Evolutionary conservation across 257 asterid species (phyloP).

Genomic region (Mitragyna speciosa): DNA sequence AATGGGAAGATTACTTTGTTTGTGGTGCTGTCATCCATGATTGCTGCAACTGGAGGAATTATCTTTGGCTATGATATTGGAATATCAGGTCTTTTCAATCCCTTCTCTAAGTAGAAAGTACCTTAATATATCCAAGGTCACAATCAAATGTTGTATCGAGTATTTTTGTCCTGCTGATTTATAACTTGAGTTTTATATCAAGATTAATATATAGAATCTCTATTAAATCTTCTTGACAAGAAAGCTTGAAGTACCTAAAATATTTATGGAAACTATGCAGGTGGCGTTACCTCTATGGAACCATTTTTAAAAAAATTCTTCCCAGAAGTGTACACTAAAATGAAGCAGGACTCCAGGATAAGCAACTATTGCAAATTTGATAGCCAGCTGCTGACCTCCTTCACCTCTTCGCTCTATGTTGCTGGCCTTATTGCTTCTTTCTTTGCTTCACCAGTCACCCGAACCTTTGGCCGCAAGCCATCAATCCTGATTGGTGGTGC

Average conservation of each 20-base stretch:
- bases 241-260: neutral
- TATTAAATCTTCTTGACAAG: neutral
- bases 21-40: constrained; percentile 57
- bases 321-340: constrained; percentile 41
- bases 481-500: constrained; percentile 68
- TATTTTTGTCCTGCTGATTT: no score
- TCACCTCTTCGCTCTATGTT: constrained; percentile 57
- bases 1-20: constrained; percentile 59
- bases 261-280: constrained; percentile 17
- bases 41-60: constrained; percentile 78
- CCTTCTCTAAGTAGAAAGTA: neutral
- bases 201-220: neutral
- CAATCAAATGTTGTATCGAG: neutral
- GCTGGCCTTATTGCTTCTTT: constrained; percentile 61
- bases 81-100: constrained; percentile 54
- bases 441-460: constrained; percentile 51
- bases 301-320: constrained; percentile 52
- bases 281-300: constrained; percentile 60
- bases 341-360: constrained; percentile 27
- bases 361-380: constrained; percentile 64
- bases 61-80: constrained; percentile 89
- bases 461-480: constrained; percentile 45
- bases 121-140: no score
- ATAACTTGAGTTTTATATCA: no score
- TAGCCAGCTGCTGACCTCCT: constrained; percentile 52